A percentile compares a stretch with the other conserved stretches of the same genome.
phyloP scores from a whole-genome alignment of 2,329 filamentous ascomycete genomes.

The Venturia effusa region DNA sequence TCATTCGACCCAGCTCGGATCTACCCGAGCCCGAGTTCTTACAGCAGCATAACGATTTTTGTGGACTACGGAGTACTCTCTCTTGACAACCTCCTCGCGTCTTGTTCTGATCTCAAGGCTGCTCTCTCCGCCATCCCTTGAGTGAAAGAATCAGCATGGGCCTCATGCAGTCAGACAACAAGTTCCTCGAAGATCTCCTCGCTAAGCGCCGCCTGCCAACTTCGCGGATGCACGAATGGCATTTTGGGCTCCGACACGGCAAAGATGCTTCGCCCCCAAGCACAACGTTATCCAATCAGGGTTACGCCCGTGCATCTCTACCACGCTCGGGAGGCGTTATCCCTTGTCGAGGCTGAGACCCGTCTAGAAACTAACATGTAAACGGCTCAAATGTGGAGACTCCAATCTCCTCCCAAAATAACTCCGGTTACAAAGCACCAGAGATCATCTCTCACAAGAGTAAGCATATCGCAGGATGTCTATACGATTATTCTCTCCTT shows the following conservation, averaged over 20 bases:
- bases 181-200: neutral
- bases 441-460: neutral
- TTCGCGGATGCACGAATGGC: neutral
- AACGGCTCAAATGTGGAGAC: neutral
- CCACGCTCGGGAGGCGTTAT: neutral
- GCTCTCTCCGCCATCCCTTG: too few relatives aligned
- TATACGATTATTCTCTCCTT: neutral
- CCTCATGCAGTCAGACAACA: neutral
- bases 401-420: constrained; percentile 1
- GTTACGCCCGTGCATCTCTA: neutral
- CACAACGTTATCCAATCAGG: neutral
- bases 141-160: neutral
- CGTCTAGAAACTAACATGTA: neutral
- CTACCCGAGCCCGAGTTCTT: too few relatives aligned
- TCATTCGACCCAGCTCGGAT: too few relatives aligned
- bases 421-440: neutral
- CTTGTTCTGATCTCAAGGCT: too few relatives aligned
- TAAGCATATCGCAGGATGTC: neutral
- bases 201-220: neutral
- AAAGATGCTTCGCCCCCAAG: neutral
- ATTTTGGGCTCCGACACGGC: neutral
- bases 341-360: neutral
- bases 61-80: too few relatives aligned
- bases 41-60: too few relatives aligned
- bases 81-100: too few relatives aligned